phyloP scores from a whole-genome alignment of 331 rosid species.

The Pyrus hybrid region DNA sequence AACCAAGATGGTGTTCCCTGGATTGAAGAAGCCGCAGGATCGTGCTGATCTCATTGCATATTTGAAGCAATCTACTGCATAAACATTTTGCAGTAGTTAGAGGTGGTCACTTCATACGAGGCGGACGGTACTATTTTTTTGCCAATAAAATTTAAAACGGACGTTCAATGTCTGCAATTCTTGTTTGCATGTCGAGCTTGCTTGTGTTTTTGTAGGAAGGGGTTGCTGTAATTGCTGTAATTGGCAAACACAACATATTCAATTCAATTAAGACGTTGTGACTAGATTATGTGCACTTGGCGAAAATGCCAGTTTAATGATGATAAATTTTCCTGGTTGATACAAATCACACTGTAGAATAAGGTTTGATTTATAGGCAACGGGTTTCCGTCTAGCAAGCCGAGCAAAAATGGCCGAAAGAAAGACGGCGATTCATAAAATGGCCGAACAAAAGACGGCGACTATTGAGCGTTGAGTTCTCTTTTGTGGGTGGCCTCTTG shows the following conservation, averaged over 20 bases:
- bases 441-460: too few relatives aligned
- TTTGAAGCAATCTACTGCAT: constrained; percentile 66
- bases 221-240: constrained; percentile 30
- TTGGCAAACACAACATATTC: constrained; percentile 27
- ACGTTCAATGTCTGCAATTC: constrained; percentile 38
- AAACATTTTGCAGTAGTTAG: constrained; percentile 35
- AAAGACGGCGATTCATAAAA: too few relatives aligned
- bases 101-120: constrained; percentile 15
- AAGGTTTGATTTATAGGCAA: too few relatives aligned
- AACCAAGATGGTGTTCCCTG: constrained; percentile 90
- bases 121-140: constrained; percentile 31
- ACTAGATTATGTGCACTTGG: background rate
- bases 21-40: constrained; percentile 85
- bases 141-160: constrained; percentile 35
- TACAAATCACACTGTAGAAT: too few relatives aligned
- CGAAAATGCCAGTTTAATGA: constrained; percentile 6
- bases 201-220: constrained; percentile 14
- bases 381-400: too few relatives aligned
- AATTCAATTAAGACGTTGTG: constrained; percentile 19
- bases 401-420: too few relatives aligned
- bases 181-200: constrained; percentile 30
- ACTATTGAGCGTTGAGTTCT: too few relatives aligned
- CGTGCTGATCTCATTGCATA: constrained; percentile 83
- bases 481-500: too few relatives aligned
- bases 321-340: constrained; percentile 1